phyloP scores from a whole-genome alignment of 768 basidiomycete genomes.

The Tricholoma bakamatsutake region DNA sequence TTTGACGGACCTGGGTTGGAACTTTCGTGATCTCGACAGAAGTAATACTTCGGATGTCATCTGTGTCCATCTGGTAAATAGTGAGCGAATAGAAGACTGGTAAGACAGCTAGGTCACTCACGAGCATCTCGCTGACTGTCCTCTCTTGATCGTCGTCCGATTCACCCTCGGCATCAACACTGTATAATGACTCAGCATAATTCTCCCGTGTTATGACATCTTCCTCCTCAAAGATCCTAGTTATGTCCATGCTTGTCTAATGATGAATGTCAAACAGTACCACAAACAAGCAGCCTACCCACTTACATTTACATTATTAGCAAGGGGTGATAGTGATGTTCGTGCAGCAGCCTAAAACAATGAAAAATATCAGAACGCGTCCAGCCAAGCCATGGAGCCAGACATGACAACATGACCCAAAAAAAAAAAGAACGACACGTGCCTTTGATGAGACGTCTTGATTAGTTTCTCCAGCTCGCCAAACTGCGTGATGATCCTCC shows the following conservation, averaged over 20 bases:
- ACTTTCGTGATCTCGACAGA: neutral
- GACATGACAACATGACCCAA: neutral
- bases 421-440: neutral
- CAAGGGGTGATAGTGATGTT: neutral
- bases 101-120: slow-evolving; percentile 1
- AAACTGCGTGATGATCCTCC: neutral
- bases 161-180: slow-evolving; percentile 17
- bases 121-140: slow-evolving; percentile 7
- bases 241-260: neutral
- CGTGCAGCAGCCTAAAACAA: neutral
- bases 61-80: slow-evolving; percentile 3
- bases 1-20: neutral
- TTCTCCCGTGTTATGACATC: neutral
- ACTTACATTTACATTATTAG: neutral
- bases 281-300: neutral
- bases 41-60: neutral
- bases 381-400: neutral
- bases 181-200: neutral
- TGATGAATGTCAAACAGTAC: neutral
- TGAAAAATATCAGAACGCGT: neutral
- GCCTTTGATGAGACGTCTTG: neutral
- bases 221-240: slow-evolving; percentile 5
- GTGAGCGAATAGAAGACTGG: slow-evolving; percentile 10
- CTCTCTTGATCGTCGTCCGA: slow-evolving; percentile 12
- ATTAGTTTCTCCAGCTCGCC: neutral